These are phyloP conservation scores for Lichenothelia convexa DNA, from an alignment of 495 filamentous ascomycete species.

Conservation along the genomic window DNA sequence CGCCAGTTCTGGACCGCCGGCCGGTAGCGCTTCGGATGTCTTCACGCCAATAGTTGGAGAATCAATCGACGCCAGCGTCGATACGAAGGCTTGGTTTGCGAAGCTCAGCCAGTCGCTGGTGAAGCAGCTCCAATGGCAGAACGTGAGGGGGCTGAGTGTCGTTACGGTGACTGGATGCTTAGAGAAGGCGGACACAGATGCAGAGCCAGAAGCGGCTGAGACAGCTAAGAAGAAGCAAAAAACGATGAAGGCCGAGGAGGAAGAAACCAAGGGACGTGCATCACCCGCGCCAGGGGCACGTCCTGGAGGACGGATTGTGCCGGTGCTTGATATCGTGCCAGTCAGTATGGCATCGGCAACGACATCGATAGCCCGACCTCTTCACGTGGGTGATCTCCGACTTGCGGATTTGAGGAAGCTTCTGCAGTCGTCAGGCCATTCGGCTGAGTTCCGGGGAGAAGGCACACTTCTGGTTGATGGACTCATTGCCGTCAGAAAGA, in stretches of 20 bases:
- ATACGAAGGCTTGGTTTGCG: slow-evolving; percentile 93
- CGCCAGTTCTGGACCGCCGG: slow-evolving; percentile 27
- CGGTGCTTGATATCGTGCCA: slow-evolving; percentile 63
- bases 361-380: slow-evolving; percentile 60
- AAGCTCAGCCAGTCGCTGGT: slow-evolving; percentile 71
- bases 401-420: slow-evolving; percentile 74
- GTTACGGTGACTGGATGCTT: slow-evolving; percentile 66
- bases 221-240: slow-evolving; percentile 49
- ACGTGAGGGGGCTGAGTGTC: slow-evolving; percentile 71
- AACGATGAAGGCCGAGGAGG: slow-evolving; percentile 30
- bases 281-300: slow-evolving; percentile 5
- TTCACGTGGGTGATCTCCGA: slow-evolving; percentile 87
- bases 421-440: slow-evolving; percentile 66
- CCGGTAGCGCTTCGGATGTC: slow-evolving; percentile 37
- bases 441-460: slow-evolving; percentile 83
- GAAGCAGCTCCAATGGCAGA: slow-evolving; percentile 80
- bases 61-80: slow-evolving; percentile 73
- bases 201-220: slow-evolving; percentile 17
- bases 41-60: slow-evolving; percentile 60
- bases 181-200: slow-evolving; percentile 13
- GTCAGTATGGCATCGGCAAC: slow-evolving; percentile 58
- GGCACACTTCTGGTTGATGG: slow-evolving; percentile 82
- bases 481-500: slow-evolving; percentile 73
- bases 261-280: slow-evolving; percentile 14
- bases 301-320: slow-evolving; percentile 21